A percentile compares a stretch with the other conserved stretches of the same genome.
phyloP scores from a whole-genome alignment of 169 alveolate species.

The Plasmodium fragile region DNA sequence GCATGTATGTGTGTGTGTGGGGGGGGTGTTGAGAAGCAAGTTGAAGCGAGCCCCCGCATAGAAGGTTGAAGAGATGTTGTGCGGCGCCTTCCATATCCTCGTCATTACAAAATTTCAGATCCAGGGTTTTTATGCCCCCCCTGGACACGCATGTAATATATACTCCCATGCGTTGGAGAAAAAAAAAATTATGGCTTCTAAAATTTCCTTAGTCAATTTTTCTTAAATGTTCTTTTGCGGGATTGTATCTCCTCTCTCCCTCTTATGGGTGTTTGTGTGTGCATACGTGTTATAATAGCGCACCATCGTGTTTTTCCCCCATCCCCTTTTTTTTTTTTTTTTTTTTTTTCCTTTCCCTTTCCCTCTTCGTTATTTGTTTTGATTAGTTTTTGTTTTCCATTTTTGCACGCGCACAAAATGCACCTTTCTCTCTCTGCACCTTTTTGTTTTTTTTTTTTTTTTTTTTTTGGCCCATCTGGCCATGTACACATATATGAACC shows the following conservation, averaged over 20 bases:
- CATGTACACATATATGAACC: too few relatives aligned
- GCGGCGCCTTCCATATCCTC: not conserved
- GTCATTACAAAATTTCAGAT: too few relatives aligned
- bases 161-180: too few relatives aligned
- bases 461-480: not conserved
- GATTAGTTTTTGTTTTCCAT: not conserved
- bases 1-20: too few relatives aligned
- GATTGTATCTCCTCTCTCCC: not conserved
- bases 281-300: not conserved
- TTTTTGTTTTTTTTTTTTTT: not conserved
- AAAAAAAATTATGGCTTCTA: too few relatives aligned
- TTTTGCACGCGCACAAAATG: not conserved
- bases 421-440: not conserved
- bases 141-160: not conserved
- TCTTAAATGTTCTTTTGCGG: not conserved
- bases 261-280: too few relatives aligned
- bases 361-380: not conserved
- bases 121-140: too few relatives aligned
- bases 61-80: too few relatives aligned
- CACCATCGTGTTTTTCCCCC: not conserved
- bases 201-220: too few relatives aligned
- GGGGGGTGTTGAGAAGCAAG: not conserved
- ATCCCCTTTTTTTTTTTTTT: not conserved
- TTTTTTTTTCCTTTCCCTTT: not conserved
- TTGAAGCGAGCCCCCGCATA: not conserved